Evolutionary conservation across 1,284 basidiomycete species (phyloP).

Genomic region (Marasmius fiardii): DNA sequence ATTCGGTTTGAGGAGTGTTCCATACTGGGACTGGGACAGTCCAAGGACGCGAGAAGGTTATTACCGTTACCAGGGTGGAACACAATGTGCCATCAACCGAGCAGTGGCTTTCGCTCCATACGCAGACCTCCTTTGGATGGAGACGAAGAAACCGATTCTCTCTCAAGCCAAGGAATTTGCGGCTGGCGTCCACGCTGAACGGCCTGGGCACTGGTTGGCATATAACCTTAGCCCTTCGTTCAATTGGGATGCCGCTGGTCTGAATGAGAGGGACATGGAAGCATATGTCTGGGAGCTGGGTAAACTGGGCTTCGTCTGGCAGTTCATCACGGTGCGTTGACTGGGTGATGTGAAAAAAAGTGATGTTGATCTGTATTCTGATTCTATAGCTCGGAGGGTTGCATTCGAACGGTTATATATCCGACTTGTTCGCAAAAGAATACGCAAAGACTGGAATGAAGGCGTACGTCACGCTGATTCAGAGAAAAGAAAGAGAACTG

Average conservation of each 20-base stretch:
- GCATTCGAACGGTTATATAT: constrained; percentile 97
- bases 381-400: constrained; percentile 81
- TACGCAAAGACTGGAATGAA: constrained; percentile 93
- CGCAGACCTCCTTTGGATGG: constrained; percentile 94
- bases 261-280: constrained; percentile 85
- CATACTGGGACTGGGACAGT: constrained; percentile 92
- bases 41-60: constrained; percentile 94
- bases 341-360: not conserved
- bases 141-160: constrained; percentile 97
- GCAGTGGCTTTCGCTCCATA: constrained; percentile 93
- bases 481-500: constrained; percentile 84
- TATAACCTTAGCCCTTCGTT: constrained; percentile 94
- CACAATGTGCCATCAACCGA: constrained; percentile 91
- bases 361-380: constrained; percentile 14
- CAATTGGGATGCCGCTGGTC: constrained; percentile 91
- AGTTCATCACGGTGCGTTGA: constrained; percentile 89
- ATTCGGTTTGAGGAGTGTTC: constrained; percentile 71
- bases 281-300: constrained; percentile 91
- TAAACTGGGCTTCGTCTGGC: constrained; percentile 94
- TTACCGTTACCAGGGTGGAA: constrained; percentile 97
- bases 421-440: constrained; percentile 85
- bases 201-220: constrained; percentile 88
- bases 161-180: constrained; percentile 94
- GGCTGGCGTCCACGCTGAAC: constrained; percentile 76
- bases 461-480: constrained; percentile 84